These are phyloP conservation scores for Neurospora cerealis DNA, from an alignment of 495 filamentous ascomycete genomes.

Conservation along the genomic window DNA sequence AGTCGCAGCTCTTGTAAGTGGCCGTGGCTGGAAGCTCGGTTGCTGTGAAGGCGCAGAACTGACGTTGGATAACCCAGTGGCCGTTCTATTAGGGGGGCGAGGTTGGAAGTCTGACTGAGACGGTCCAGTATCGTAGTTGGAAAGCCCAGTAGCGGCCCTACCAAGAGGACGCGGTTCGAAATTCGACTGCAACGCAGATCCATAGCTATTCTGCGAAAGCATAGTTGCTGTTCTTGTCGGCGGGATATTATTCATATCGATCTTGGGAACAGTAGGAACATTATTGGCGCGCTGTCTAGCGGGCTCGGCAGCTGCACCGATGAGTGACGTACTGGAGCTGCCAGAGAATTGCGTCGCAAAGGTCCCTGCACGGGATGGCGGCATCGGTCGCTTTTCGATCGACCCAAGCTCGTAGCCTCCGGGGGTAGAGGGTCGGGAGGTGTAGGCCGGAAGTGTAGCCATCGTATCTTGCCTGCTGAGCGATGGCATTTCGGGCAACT, in stretches of 20 bases:
- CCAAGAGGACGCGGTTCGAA: not conserved
- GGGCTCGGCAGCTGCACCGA: conserved; percentile 41
- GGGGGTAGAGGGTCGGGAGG: conserved; percentile 44
- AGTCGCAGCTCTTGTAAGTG: conserved; percentile 37
- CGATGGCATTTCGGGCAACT: conserved; percentile 47
- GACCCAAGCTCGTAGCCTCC: conserved; percentile 37
- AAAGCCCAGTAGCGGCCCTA: not conserved
- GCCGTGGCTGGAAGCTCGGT: not conserved
- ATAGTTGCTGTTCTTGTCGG: conserved; percentile 22
- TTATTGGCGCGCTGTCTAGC: conserved; percentile 47
- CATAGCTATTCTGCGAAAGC: conserved; percentile 32
- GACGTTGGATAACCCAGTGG: not conserved
- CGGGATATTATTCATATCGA: conserved; percentile 27
- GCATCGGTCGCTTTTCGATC: conserved; percentile 35
- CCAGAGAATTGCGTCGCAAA: conserved; percentile 32
- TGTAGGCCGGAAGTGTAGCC: conserved; percentile 53
- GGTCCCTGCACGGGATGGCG: conserved; percentile 24
- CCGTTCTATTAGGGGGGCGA: not conserved
- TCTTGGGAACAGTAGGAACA: conserved; percentile 32
- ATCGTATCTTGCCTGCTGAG: conserved; percentile 58
- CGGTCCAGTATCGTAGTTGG: not conserved
- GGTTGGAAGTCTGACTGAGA: not conserved
- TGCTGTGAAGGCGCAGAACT: not conserved
- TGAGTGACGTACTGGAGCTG: conserved; percentile 45
- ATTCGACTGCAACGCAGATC: conserved; percentile 30